Conservation (phyloP, 1,139 yeast genomes). For the Yamadazyma spencermartinsiae region DNA sequence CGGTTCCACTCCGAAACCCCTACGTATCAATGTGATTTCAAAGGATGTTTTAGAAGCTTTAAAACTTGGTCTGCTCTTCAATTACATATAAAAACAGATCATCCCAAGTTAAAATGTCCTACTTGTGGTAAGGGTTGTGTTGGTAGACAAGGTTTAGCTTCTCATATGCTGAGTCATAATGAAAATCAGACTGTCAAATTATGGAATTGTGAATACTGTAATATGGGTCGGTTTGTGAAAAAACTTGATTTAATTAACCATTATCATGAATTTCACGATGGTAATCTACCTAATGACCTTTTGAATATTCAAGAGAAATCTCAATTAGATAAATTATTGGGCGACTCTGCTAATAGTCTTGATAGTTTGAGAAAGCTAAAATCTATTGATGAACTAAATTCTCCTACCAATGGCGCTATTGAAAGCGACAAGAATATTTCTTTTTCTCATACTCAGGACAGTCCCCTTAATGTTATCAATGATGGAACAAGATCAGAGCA, state of each 20-base stretch:
- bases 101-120: constrained; percentile 67
- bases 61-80: constrained; percentile 79
- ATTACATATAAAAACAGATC: constrained; percentile 68
- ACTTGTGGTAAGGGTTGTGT: constrained; percentile 74
- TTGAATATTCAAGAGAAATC: constrained; percentile 27
- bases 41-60: constrained; percentile 61
- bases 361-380: constrained; percentile 5
- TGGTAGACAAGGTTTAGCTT: constrained; percentile 65
- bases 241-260: constrained; percentile 38
- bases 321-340: constrained; percentile 23
- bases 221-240: constrained; percentile 33
- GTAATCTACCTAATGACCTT: constrained; percentile 37
- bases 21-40: constrained; percentile 60
- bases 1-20: constrained; percentile 59
- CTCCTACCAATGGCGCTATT: background rate
- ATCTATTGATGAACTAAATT: constrained; percentile 2
- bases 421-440: background rate
- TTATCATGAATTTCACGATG: constrained; percentile 47
- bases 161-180: constrained; percentile 66
- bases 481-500: constrained; percentile 21
- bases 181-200: constrained; percentile 48
- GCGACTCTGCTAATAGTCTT: constrained; percentile 16
- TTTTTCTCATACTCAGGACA: constrained; percentile 4
- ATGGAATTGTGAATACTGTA: constrained; percentile 64
- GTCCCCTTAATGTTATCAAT: constrained; percentile 3